Conservation (phyloP, 768 basidiomycete genomes). For the Collybia sp. region DNA sequence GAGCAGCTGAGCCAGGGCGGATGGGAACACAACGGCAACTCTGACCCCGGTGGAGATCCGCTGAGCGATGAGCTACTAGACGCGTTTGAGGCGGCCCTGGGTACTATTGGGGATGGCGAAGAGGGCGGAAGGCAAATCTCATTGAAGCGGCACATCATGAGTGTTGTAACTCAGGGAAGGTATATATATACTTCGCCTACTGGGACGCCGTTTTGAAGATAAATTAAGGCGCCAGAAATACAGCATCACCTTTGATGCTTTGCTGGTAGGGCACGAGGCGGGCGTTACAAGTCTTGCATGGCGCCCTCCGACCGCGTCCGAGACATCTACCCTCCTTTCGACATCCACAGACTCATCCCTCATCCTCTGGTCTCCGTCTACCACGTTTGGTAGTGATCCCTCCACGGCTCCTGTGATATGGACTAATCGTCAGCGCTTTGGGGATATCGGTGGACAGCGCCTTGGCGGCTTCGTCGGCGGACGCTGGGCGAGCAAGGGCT, state of each 20-base stretch:
- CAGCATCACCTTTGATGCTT: conserved; percentile 86
- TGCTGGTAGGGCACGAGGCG: conserved; percentile 94
- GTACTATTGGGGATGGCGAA: conserved; percentile 63
- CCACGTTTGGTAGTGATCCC: conserved; percentile 28
- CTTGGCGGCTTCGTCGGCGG: conserved; percentile 92
- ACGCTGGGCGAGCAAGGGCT: conserved; percentile 63
- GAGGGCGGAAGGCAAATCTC: conserved; percentile 86
- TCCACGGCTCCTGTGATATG: conserved; percentile 64
- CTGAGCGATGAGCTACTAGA: conserved; percentile 78
- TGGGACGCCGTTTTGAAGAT: conserved; percentile 1
- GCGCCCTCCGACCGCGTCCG: conserved; percentile 39
- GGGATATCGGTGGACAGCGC: conserved; percentile 89
- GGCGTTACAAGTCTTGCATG: conserved; percentile 88
- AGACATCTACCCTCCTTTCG: conserved; percentile 66
- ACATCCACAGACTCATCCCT: conserved; percentile 94
- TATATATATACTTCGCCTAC: conserved; percentile 14
- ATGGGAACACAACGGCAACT: conserved; percentile 10
- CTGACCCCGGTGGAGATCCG: conserved; percentile 10
- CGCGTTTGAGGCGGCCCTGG: conserved; percentile 80
- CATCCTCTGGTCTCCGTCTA: conserved; percentile 89
- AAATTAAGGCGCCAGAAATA: conserved; percentile 41
- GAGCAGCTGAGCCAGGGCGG: conserved; percentile 38
- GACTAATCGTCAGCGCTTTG: conserved; percentile 89
- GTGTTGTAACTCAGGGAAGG: conserved; percentile 45
- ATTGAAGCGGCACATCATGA: conserved; percentile 78